Evolutionary conservation across 495 filamentous ascomycete species (phyloP), one percentile per base, ranked within the genome.

Genomic region (Saxispiralis lemnorum): DNA sequence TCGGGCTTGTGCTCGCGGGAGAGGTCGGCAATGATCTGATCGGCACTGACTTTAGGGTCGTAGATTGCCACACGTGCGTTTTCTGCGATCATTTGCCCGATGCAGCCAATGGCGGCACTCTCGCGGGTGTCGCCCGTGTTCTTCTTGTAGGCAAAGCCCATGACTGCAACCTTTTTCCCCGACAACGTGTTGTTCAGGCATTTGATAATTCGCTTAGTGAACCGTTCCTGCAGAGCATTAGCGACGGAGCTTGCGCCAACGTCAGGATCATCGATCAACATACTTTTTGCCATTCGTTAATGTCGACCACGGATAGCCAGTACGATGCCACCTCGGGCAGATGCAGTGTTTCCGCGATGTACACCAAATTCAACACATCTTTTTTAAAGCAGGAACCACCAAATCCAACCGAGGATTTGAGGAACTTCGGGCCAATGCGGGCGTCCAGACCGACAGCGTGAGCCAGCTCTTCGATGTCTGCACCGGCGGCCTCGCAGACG

Each of bases 131-230:
- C 83, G 11, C 73, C 72, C 1, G 83, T 88, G 49, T 83, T 67
- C 54, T 84, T 81, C 64, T 92, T 88, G 63, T 83, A 92, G 1
- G 83, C 75, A 55, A 76, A 85, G 6, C 83, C 83, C 1, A 92
- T 66, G 4, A 88, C 55, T 1, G 78, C 70, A 18, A 88, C 65
- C 55, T 81, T 83, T 60, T 84, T 85, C 14, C 70, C 70, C 1
- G 69, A 67, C 0, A 86, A 63, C 5, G 75, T 81, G 42, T 78
- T 74, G 52, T 80, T 77, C 19, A 88, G 66, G 38, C 74, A 72
- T 18, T 61, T 59, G 42, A 85, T 70, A 7, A 87, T 28, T 28
- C 24, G 24, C 24, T 9, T 28, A 4, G 24, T 28, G 24, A 28
- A 28, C 9, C 24, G 24, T 28, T 28, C 24, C 24, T 28, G 9